Percentiles rank a stretch among this genome's conserved stretches.
phyloP scores from a whole-genome alignment of 169 alveolate species.

The Nephromyces sp. region DNA sequence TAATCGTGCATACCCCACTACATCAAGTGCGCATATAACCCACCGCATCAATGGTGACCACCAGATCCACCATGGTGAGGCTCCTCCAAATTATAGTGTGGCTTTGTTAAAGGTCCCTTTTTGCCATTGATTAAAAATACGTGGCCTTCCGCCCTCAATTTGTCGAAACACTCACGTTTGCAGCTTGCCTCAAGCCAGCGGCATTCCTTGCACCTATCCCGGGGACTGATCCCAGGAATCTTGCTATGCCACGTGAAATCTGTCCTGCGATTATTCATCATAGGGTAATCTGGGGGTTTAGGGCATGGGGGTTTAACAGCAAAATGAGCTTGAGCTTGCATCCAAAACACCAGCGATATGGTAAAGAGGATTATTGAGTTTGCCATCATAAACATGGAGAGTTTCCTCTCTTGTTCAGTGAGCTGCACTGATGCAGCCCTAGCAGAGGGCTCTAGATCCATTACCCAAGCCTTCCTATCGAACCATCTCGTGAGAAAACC shows the following conservation, averaged over 20 bases:
- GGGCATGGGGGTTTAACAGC: slow-evolving; percentile 47
- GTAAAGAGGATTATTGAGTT: slow-evolving; percentile 33
- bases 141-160: slow-evolving; percentile 60
- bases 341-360: slow-evolving; percentile 31
- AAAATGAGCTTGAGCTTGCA: slow-evolving; percentile 37
- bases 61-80: too few species aligned
- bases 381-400: slow-evolving; percentile 36
- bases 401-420: slow-evolving; percentile 51
- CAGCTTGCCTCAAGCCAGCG: slow-evolving; percentile 68
- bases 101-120: slow-evolving; percentile 59
- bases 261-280: slow-evolving; percentile 46
- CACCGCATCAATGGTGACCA: too few species aligned
- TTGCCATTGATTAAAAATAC: slow-evolving; percentile 46
- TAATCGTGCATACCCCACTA: too few species aligned
- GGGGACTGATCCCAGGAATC: slow-evolving; percentile 53
- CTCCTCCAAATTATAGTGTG: slow-evolving; percentile 54
- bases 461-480: slow-evolving; percentile 44
- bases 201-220: slow-evolving; percentile 70
- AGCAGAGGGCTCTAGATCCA: slow-evolving; percentile 38
- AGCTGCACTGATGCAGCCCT: slow-evolving; percentile 38
- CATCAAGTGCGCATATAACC: too few species aligned
- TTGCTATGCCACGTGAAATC: slow-evolving; percentile 75
- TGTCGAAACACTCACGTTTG: slow-evolving; percentile 60
- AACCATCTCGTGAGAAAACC: slow-evolving; percentile 50
- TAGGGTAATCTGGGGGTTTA: slow-evolving; percentile 39